Conservation (phyloP, 2,329 filamentous ascomycete species). For the Colletotrichum tanaceti region DNA sequence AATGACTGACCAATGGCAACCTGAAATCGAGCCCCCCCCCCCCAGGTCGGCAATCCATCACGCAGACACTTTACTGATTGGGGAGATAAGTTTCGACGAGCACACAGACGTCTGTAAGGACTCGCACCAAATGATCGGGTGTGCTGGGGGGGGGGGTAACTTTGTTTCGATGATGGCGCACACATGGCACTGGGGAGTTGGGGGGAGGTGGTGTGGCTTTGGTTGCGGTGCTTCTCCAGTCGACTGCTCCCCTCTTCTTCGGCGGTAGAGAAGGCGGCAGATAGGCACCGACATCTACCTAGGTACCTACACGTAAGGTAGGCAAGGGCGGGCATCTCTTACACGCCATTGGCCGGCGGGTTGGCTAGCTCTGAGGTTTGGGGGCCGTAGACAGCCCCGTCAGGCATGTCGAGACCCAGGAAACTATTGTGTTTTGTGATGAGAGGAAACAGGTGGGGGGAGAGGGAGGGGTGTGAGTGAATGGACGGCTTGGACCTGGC, state of each 20-base stretch:
- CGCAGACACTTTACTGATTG: slow-evolving; percentile 19
- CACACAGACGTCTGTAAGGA: slow-evolving; percentile 10
- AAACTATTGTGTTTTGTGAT: neutral
- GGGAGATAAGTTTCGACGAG: slow-evolving; percentile 31
- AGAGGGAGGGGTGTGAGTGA: neutral
- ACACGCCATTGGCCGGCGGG: slow-evolving; percentile 34
- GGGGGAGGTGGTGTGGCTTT: neutral
- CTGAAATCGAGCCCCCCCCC: too few species aligned
- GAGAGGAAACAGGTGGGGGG: neutral
- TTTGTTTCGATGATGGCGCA: slow-evolving; percentile 16
- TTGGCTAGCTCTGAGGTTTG: neutral
- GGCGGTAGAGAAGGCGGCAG: neutral
- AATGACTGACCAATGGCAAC: neutral
- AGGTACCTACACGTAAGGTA: too few species aligned
- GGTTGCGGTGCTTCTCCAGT: neutral
- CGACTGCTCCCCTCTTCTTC: slow-evolving; percentile 3
- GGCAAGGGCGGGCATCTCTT: slow-evolving; percentile 20
- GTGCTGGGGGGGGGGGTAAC: slow-evolving; percentile 6
- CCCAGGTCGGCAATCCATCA: too few species aligned
- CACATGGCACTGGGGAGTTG: neutral
- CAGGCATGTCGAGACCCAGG: neutral
- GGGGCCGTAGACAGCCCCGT: slow-evolving; percentile 26
- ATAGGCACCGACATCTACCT: slow-evolving; percentile 3
- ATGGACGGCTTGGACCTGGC: neutral
- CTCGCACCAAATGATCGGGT: neutral